phyloP scores from a whole-genome alignment of 2,329 filamentous ascomycete genomes.

The Cladosporium sp. region DNA sequence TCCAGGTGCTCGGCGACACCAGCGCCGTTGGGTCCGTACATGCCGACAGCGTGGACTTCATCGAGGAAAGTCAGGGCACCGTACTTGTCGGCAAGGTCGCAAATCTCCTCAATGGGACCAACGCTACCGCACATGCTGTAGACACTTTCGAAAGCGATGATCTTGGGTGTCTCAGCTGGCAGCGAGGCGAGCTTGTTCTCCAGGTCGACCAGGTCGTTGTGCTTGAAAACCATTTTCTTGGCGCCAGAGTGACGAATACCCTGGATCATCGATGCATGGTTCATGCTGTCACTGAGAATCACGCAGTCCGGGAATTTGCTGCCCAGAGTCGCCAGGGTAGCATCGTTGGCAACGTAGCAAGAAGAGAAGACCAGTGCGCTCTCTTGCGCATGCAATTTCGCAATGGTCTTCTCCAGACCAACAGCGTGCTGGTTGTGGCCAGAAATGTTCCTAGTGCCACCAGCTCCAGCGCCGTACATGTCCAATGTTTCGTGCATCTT shows the following conservation, averaged over 20 bases:
- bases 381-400: conserved; percentile 87
- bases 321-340: conserved; percentile 91
- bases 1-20: conserved; percentile 97
- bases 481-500: conserved; percentile 94
- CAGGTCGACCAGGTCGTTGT: conserved; percentile 91
- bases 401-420: conserved; percentile 72
- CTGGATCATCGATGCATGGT: conserved; percentile 99
- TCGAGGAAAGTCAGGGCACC: conserved; percentile 96
- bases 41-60: conserved; percentile 97
- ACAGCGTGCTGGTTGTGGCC: conserved; percentile 96
- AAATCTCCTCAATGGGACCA: conserved; percentile 92
- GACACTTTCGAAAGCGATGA: conserved; percentile 97
- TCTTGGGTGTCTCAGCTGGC: conserved; percentile 82
- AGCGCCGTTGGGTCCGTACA: conserved; percentile 95
- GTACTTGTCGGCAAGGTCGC: conserved; percentile 94
- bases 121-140: conserved; percentile 99
- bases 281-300: conserved; percentile 94
- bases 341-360: conserved; percentile 97
- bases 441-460: conserved; percentile 95
- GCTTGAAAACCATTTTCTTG: conserved; percentile 97
- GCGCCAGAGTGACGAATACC: conserved; percentile 96
- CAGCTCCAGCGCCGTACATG: conserved; percentile 89
- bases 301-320: conserved; percentile 96
- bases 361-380: conserved; percentile 91
- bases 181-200: conserved; percentile 89